Evolutionary conservation across 2,329 filamentous ascomycete species (phyloP), one percentile per base, ranked within the genome.

Genomic region (Daldinia sp.): DNA sequence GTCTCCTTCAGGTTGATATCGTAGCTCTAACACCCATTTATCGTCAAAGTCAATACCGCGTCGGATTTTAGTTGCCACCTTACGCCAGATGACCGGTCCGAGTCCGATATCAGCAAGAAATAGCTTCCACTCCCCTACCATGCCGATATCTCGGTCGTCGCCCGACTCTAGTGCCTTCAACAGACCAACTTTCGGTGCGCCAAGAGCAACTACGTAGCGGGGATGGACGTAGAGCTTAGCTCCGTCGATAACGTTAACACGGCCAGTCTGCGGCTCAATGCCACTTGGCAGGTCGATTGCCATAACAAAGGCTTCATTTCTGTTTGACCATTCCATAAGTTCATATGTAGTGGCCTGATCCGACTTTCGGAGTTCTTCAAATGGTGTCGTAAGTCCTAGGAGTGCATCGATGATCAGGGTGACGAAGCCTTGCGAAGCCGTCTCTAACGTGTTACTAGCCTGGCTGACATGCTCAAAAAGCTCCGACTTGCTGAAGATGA

Each of bases 271-370:
- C 2, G 93, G 93, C 71, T 95, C 93, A 56, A 97, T 89, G 4
- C 96, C 96, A 0, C 93, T 95, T 0, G 96, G 96, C 5, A 97
- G 89, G 77, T 97, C 95, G n/a, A 99, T 88, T 0, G 94, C 92
- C 20, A 99, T 82, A 2, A 96, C 91, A 65, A 91, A 90, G 0
- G 93, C 90, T 71, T 94, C 92, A 77, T 91, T 93, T 71, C 94
- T 91, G 77, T 98, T 98, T 2, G 93, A 92, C 94, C 94, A 98
- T 70, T 94, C 92, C 75, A 98, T 96, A 76, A 98, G 88, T 76
- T 97, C 92, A 76, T 97, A 94, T 0, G 93, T 93, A 0, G 91
- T 92, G 3, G 91, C 90, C 78, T 97, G 93, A 72, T 97, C 92
- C 15, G 92, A 91, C 1, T 90, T 92, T 39, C 93, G 88, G 30